Evolutionary conservation across 768 basidiomycete genomes (phyloP), one percentile per base, ranked within the genome.

Genomic region (Gelatoporia subvermispora): DNA sequence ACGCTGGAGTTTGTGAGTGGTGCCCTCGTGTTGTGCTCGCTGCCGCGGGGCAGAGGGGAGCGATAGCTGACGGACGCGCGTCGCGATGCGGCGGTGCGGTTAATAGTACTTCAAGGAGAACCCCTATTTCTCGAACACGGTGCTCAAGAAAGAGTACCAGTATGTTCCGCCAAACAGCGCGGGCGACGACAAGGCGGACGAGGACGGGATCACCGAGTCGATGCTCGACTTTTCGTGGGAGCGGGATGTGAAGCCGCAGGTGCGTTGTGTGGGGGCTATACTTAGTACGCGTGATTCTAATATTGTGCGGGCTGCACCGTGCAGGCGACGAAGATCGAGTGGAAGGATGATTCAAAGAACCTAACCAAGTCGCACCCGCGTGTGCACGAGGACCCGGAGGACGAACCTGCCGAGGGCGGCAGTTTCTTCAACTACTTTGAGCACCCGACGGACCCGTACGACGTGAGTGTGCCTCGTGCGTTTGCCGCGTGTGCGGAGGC

Each of bases 381-480:
- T 28, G 75, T 79, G 46, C 58, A 63, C 25, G 82, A 73, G 43
- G 81, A 81, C 8, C 78, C 77, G 21, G 77, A 79, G 21, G 84
- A 84, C 25, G 56, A 76, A 45, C 69, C 75, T 36, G 72, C 77
- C 21, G 90, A 93, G 42, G 68, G 76, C 42, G 90, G 90, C 48
- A 88, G 83, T 61, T 90, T 93, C 73, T 93, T 93, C 77, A 90
- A 91, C 70, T 85, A 86, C 62, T 91, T 93, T 52, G 89, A 87
- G 66, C 61, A 74, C 52, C 72, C 74, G 10, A 61, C 70, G 35
- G 89, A 91, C 60, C 75, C 78, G 13, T 77, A 73, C 52, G 85
- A 89, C 54, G 89, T 89, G 62, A 70, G 79, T 55, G 28, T 31
- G 28, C 28, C 28, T 31, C 28, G 28, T 43, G 44, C 18, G 18